A percentile compares a stretch with the other conserved stretches of the same genome.
These are phyloP conservation scores for Lachnellula occidentalis DNA, from an alignment of 2,329 filamentous ascomycete genomes.

Conservation along the genomic window DNA sequence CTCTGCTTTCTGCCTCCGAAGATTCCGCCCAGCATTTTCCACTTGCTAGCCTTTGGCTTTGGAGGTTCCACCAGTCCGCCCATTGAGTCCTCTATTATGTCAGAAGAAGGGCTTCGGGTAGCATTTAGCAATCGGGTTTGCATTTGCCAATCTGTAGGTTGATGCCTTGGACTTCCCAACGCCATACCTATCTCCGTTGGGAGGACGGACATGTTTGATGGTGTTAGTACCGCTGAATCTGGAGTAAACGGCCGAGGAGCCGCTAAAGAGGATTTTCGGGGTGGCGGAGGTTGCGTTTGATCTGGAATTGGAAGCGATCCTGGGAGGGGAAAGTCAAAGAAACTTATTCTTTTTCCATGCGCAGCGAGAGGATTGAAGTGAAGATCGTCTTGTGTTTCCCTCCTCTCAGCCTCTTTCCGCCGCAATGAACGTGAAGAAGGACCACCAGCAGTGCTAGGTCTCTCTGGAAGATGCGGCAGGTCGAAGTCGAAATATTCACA, in stretches of 20 bases:
- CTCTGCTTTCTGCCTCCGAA: constrained; percentile 41
- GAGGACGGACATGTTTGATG: constrained; percentile 13
- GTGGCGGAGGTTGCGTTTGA: constrained; percentile 14
- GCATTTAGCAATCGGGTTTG: constrained; percentile 8
- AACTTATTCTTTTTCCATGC: constrained; percentile 24
- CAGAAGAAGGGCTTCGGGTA: constrained; percentile 19
- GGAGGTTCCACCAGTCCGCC: constrained; percentile 7
- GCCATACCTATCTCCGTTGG: constrained; percentile 60
- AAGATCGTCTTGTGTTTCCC: constrained; percentile 29
- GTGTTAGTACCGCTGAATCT: constrained; percentile 14
- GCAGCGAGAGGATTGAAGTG: constrained; percentile 26
- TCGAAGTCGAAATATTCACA: constrained; percentile 18
- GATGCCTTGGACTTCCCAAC: constrained; percentile 60
- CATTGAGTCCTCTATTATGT: constrained; percentile 17
- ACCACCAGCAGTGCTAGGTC: constrained; percentile 29
- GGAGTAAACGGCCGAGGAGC: constrained; percentile 13
- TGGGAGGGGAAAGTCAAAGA: constrained; percentile 27
- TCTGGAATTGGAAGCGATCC: constrained; percentile 21
- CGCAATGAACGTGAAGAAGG: constrained; percentile 17
- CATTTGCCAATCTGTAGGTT: constrained; percentile 20
- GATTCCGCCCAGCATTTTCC: constrained; percentile 51
- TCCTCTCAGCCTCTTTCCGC: constrained; percentile 21
- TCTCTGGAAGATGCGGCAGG: constrained; percentile 19
- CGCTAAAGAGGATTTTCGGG: constrained; percentile 13
- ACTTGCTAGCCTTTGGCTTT: constrained; percentile 45